Base-by-base conservation (phyloP, 306 rosid genomes). In the Carpinus viminea region DNA sequence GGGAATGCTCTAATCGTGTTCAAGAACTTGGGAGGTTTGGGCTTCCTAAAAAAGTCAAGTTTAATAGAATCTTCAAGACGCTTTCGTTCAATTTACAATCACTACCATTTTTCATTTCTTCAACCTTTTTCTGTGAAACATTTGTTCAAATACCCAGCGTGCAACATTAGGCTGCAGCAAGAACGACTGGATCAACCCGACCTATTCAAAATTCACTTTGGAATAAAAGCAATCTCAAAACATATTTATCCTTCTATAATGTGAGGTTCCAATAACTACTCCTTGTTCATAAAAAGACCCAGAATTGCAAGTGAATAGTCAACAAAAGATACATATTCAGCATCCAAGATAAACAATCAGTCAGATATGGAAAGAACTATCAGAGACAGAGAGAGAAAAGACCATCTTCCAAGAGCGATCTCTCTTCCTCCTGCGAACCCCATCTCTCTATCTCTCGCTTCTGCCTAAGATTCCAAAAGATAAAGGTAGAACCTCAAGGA, bases 321-420 rank as follows among this genome's bases (percentile, higher is more conserved):
- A 68, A 68, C 9, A 20, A 68, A 10, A 18, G 12, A 41, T 12
- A 28, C 0, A 6, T 16, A 13, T 62, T 17, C 1, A 36, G 17
- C 71, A 41, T 38, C 48, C 2, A 66, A 36, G 51, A 38, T 41
- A n/a, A 18, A 38, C 26, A 38, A 36, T 3, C 17, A 34, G 36
- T 68, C 16, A 68, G 5, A n/a, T 5, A 68, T 9, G 13, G 12
- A 10, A 66, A 43, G 12, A 38, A 26, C 26, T 36, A 36, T n/a
- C 28, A 17, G 11, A 66, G 71, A 62, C 21, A n/a, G n/a, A 72
- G 55, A 46, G 65, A 46, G 5, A 26, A 0, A 51, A 80, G 84
- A 46, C 90, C 92, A 57, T 73, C 79, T 83, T 86, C 92, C 87
- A 88, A 77, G 16, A 72, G 81, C 76, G 76, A 70, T 84, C 90